phyloP scores from a whole-genome alignment of 352 stramenopile species.

The Phytophthora boehmeriae region DNA sequence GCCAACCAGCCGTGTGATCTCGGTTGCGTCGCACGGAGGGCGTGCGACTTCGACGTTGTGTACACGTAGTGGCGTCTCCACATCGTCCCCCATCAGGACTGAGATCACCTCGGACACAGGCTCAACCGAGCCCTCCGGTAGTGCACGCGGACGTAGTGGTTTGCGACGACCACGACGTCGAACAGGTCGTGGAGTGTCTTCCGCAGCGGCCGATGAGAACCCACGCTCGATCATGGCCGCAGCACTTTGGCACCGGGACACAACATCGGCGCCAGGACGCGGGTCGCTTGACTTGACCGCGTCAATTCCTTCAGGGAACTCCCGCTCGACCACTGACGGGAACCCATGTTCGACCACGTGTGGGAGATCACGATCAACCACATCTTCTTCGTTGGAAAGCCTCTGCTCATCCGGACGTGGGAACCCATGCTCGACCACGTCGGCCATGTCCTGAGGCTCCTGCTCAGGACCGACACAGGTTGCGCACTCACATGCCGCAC shows the following conservation, averaged over 20 bases:
- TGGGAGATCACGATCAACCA: slow-evolving; percentile 14
- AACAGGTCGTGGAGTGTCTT: slow-evolving; percentile 1
- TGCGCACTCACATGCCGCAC: slow-evolving; percentile 6
- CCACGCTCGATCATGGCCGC: slow-evolving; percentile 15
- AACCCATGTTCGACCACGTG: slow-evolving; percentile 14
- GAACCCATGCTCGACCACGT: slow-evolving; percentile 19
- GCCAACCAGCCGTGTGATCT: background rate
- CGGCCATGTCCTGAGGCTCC: slow-evolving; percentile 12
- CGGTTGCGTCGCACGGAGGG: slow-evolving; percentile 3
- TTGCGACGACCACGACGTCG: no score
- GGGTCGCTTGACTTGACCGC: background rate
- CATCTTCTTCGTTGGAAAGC: background rate
- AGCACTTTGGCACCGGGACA: slow-evolving; percentile 10
- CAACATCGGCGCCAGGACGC: slow-evolving; percentile 9
- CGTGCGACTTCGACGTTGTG: slow-evolving; percentile 7
- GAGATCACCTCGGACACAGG: slow-evolving; percentile 8
- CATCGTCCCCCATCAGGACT: background rate
- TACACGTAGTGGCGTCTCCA: background rate
- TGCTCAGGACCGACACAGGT: slow-evolving; percentile 10
- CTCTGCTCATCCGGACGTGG: background rate
- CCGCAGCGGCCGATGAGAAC: slow-evolving; percentile 14
- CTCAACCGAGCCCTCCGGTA: background rate
- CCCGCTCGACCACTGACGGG: no score
- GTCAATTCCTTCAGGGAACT: slow-evolving; percentile 3
- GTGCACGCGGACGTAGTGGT: background rate